Conservation (phyloP, 1,284 basidiomycete genomes). For the Erythrobasidium hasegawianum region DNA sequence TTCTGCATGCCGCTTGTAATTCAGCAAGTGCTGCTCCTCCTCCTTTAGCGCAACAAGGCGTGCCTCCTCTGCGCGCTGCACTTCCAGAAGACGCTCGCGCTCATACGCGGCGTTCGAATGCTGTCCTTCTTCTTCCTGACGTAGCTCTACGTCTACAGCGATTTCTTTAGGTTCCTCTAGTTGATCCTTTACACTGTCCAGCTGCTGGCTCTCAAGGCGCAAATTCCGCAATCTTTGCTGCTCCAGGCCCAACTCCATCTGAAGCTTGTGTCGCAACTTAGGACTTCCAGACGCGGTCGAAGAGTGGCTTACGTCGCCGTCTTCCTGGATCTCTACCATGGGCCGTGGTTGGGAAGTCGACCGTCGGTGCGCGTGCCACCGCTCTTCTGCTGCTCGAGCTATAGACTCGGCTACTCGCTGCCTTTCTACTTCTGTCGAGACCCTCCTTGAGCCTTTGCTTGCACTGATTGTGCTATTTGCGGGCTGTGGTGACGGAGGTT, state of each 20-base stretch:
- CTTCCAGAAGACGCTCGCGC: neutral
- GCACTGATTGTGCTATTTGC: neutral
- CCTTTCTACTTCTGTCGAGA: neutral
- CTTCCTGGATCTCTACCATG: neutral
- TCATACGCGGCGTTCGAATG: neutral
- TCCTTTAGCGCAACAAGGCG: neutral
- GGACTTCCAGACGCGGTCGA: neutral
- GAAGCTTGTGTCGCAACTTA: neutral
- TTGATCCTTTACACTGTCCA: neutral
- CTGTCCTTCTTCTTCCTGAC: constrained; percentile 7
- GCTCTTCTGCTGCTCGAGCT: constrained; percentile 17
- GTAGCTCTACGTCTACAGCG: neutral
- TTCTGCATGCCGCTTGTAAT: constrained; percentile 1
- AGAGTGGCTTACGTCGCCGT: neutral
- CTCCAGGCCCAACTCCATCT: neutral
- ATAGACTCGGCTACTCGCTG: constrained; percentile 25
- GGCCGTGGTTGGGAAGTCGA: neutral
- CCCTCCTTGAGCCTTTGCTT: neutral
- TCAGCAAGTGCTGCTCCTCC: neutral
- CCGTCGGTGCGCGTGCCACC: constrained; percentile 16
- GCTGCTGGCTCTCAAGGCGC: neutral
- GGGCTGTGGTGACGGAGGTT: neutral
- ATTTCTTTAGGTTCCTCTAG: neutral
- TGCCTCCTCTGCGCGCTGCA: neutral
- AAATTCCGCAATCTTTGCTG: neutral